A percentile compares a stretch with the other conserved stretches of the same genome.
These are phyloP conservation scores for Globisporangium nodosum DNA, from an alignment of 352 stramenopile species.

Conservation along the genomic window DNA sequence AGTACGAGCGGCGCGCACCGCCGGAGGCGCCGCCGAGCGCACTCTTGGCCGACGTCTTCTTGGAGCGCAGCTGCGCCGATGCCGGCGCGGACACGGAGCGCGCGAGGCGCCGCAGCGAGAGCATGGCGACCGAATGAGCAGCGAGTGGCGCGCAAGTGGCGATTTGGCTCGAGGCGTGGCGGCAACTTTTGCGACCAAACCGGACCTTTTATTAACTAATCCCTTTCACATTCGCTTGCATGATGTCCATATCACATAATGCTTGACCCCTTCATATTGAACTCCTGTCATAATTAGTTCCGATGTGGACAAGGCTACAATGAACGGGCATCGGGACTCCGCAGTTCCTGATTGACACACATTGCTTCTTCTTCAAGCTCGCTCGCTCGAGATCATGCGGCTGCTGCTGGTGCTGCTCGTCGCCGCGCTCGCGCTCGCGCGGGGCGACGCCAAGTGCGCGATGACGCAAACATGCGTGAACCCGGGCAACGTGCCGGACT, in stretches of 20 bases:
- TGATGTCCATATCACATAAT: too few relatives aligned
- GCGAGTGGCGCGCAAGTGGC: not conserved
- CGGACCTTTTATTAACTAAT: too few relatives aligned
- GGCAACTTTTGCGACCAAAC: not conserved
- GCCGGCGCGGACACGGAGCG: not conserved
- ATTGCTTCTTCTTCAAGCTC: conserved; percentile 3
- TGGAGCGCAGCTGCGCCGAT: conserved; percentile 8
- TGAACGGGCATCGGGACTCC: too few relatives aligned
- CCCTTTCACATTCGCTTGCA: too few relatives aligned
- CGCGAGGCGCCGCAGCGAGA: not conserved
- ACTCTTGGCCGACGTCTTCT: conserved; percentile 16
- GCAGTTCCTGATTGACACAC: too few relatives aligned
- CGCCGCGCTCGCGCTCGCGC: not conserved
- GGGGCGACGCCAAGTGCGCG: conserved; percentile 32
- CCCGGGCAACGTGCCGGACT: conserved; percentile 62
- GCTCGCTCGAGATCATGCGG: not conserved
- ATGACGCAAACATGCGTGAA: conserved; percentile 84
- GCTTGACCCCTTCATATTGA: too few relatives aligned
- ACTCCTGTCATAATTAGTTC: too few relatives aligned
- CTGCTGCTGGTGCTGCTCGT: not conserved
- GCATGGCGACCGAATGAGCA: not conserved
- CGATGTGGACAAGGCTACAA: too few relatives aligned
- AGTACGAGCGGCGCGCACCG: too few relatives aligned
- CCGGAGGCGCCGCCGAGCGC: conserved; percentile 1
- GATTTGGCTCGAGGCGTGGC: not conserved